Conservation (phyloP, 1,139 yeast species). For the Taphrina betulina region DNA sequence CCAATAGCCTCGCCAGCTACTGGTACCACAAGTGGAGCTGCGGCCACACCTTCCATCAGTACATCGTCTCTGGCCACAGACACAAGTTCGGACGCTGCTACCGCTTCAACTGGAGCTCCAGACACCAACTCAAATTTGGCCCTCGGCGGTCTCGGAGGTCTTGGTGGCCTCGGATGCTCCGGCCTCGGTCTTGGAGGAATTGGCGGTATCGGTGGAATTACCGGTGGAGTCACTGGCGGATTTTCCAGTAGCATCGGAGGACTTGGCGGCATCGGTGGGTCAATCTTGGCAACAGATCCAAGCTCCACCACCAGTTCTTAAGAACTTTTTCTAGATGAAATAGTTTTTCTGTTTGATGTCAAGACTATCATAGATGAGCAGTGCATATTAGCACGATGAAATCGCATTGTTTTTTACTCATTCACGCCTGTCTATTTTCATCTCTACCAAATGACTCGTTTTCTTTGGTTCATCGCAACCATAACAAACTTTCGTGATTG, state of each 20-base stretch:
- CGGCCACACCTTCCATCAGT: no score
- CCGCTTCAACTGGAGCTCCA: neutral
- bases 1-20: no score
- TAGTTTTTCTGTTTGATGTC: neutral
- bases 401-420: no score
- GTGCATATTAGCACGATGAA: neutral
- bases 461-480: no score
- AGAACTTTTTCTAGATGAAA: neutral
- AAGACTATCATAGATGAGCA: neutral
- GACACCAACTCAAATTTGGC: neutral
- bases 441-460: no score
- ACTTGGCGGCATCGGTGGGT: conserved; percentile 26
- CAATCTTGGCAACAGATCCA: conserved; percentile 7
- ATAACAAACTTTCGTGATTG: no score
- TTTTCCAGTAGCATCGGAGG: no score
- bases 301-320: no score
- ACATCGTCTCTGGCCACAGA: conserved; percentile 3
- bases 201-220: neutral
- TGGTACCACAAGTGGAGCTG: no score
- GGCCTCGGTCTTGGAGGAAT: conserved; percentile 3
- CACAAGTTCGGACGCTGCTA: neutral
- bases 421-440: no score
- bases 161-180: conserved; percentile 2
- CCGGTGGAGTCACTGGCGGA: conserved; percentile 4
- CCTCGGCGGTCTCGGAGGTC: conserved; percentile 7